Conservation (phyloP, 2,329 filamentous ascomycete genomes). For the Trichoderma harzianum region DNA sequence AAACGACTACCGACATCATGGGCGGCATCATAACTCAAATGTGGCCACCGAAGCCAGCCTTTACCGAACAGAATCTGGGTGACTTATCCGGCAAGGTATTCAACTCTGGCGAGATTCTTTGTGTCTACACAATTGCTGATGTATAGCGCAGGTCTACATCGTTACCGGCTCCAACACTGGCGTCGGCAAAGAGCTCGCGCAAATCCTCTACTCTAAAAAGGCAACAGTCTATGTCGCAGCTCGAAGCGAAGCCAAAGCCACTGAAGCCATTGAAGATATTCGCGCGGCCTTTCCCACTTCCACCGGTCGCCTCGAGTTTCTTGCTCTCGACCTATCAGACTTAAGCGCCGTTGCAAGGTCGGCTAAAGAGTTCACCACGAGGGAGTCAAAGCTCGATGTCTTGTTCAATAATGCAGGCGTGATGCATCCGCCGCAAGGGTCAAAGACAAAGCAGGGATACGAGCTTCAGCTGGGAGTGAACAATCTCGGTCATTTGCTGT, state of each 20-base stretch:
- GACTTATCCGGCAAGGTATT: conserved; percentile 45
- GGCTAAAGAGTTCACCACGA: conserved; percentile 24
- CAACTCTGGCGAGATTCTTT: neutral
- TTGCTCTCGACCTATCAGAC: conserved; percentile 42
- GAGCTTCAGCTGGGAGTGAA: conserved; percentile 44
- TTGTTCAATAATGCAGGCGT: conserved; percentile 44
- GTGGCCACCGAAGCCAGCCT: conserved; percentile 15
- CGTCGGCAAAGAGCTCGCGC: conserved; percentile 50
- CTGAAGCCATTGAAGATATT: conserved; percentile 38
- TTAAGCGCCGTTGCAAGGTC: conserved; percentile 30
- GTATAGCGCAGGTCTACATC: conserved; percentile 41
- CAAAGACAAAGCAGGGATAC: conserved; percentile 23
- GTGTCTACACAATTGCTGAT: neutral
- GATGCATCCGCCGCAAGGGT: conserved; percentile 36
- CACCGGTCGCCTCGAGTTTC: conserved; percentile 29
- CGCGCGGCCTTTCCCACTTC: conserved; percentile 22
- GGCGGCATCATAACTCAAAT: conserved; percentile 2
- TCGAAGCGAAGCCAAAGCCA: conserved; percentile 43
- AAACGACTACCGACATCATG: neutral
- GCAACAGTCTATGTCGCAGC: conserved; percentile 53
- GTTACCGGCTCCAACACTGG: conserved; percentile 42
- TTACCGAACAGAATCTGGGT: conserved; percentile 61
- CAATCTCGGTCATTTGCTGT: conserved; percentile 38
- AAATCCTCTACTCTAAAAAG: conserved; percentile 51
- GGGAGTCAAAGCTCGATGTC: conserved; percentile 33